These are phyloP conservation scores for Fusarium sp. DNA, from an alignment of 2,329 filamentous ascomycete genomes.

Conservation along the genomic window DNA sequence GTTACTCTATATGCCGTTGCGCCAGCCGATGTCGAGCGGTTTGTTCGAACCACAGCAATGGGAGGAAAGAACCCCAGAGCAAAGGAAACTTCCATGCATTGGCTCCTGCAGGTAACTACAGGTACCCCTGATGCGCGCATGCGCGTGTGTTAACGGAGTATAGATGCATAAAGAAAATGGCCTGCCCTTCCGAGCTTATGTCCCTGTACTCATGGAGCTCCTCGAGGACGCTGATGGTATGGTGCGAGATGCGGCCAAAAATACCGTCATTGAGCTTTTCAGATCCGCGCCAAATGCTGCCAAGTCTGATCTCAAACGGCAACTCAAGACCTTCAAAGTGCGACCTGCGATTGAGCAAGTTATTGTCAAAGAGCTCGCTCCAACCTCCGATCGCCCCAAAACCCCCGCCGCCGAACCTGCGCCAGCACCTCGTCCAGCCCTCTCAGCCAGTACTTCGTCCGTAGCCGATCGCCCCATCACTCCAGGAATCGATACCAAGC, in stretches of 20 bases:
- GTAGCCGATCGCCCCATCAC: slow-evolving; percentile 66
- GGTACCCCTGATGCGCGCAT: not conserved
- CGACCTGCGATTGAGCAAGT: slow-evolving; percentile 85
- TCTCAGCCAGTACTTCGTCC: slow-evolving; percentile 65
- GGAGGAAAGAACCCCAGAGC: slow-evolving; percentile 83
- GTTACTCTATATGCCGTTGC: slow-evolving; percentile 79
- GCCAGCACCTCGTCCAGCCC: slow-evolving; percentile 54
- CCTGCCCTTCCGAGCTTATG: slow-evolving; percentile 84
- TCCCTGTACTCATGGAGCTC: slow-evolving; percentile 83
- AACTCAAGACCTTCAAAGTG: slow-evolving; percentile 85
- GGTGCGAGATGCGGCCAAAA: slow-evolving; percentile 86
- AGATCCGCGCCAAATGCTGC: slow-evolving; percentile 82
- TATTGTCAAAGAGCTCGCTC: slow-evolving; percentile 79
- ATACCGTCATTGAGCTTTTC: slow-evolving; percentile 87
- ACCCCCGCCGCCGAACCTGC: slow-evolving; percentile 51
- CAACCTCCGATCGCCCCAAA: slow-evolving; percentile 58
- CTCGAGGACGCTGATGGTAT: slow-evolving; percentile 90
- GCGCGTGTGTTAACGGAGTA: slow-evolving; percentile 18
- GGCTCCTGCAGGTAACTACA: slow-evolving; percentile 76
- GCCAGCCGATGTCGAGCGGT: slow-evolving; percentile 79
- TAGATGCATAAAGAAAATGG: slow-evolving; percentile 85
- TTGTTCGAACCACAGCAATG: slow-evolving; percentile 82
- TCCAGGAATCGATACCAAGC: slow-evolving; percentile 71
- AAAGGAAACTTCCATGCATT: slow-evolving; percentile 86
- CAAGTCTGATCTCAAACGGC: slow-evolving; percentile 88